Base-by-base conservation (phyloP, 805 yeast genomes). In the Metschnikowia koreensis region DNA sequence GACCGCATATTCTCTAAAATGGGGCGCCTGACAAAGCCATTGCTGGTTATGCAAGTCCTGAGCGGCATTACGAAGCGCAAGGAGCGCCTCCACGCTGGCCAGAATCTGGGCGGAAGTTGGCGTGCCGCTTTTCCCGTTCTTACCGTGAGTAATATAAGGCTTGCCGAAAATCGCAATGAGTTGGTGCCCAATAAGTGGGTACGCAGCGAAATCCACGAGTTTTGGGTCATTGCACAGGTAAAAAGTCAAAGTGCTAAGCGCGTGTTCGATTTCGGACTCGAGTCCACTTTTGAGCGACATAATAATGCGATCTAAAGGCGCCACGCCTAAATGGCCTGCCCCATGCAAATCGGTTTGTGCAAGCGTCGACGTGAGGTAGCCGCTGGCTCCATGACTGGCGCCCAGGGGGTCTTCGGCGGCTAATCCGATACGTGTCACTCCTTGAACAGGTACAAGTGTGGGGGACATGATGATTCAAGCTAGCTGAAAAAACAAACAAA, bases 1-100 rank as follows among this genome's bases (percentile, higher is more conserved):
- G 39, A 79, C 66, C 7, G 83, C 61, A 46, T 69, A 76, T 43
- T 69, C 70, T 53, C 80, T 79, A 41, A 87, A 75, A 16, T 67
- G 63, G 17, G 70, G 67, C 51, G 78, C 72, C 60, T 79, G 74
- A 1, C 93, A 87, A 55, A 94, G 70, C 62, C 85, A 76, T 64
- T 87, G 90, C 40, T 96, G 94, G 61, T 89, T 87, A 42, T 80
- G 86, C 11, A 87, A 79, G 65, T 91, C 97, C 64, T 93, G 96
- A 2, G 89, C 81, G 43, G 89, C 70, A 67, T 94, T 94, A 63
- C 98, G 78, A 51, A 94, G 71, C 16, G 88, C 81, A 41, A 94
- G 73, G 60, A 85, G 76, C 7, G 86, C 76, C 62, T 73, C 74
- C 45, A 71, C 67, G 22, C 74, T 66, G 44, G 60, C 60, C 41